Evolutionary conservation across 1,284 basidiomycete species (phyloP), one percentile per base, ranked within the genome.

Genomic region (Trametes sp.): DNA sequence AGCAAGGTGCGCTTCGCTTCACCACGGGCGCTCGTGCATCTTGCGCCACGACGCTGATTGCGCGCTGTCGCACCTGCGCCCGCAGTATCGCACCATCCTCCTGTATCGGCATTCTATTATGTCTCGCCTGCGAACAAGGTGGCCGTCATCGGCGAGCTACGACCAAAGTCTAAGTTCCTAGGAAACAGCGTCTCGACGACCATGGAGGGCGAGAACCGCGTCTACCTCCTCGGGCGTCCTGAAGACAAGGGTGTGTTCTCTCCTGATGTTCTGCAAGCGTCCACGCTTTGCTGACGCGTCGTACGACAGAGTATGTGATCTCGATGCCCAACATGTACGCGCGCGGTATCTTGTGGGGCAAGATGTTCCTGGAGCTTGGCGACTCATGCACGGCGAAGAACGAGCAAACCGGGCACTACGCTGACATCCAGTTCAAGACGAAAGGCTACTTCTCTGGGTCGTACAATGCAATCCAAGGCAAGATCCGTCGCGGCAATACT

Each of bases 281-380:
- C 7, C 21, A n/a, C 11, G 42, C 21, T 23, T 8, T 31, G 13
- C 42, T 38, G 50, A 51, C 49, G 36, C 54, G 36, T 54, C 31
- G 44, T 36, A 35, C 33, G 35, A 16, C 75, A 88, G 92, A 93
- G 69, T 95, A 95, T 76, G 84, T 92, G 62, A 87, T 95, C 69
- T 92, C 91, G 63, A 97, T 98, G 95, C 96, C 96, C 35, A 98
- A 97, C 80, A 97, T 97, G 93, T 98, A 98, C 75, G 96, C 96
- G 23, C 87, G 97, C 48, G 97, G 98, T 1, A 99, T 99, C 71
- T 79, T 98, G 48, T 98, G 98, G 75, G 98, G 97, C 19, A 97
- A 96, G 83, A 98, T 99, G 96, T 90, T 98, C 21, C 83, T 98
- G 54, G 97, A 99, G 80, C 84, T 99, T 16, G 97, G 97, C 10